Evolutionary conservation across 2,329 filamentous ascomycete genomes (phyloP), one percentile per base, ranked within the genome.

Genomic region (Pseudocercospora musae): DNA sequence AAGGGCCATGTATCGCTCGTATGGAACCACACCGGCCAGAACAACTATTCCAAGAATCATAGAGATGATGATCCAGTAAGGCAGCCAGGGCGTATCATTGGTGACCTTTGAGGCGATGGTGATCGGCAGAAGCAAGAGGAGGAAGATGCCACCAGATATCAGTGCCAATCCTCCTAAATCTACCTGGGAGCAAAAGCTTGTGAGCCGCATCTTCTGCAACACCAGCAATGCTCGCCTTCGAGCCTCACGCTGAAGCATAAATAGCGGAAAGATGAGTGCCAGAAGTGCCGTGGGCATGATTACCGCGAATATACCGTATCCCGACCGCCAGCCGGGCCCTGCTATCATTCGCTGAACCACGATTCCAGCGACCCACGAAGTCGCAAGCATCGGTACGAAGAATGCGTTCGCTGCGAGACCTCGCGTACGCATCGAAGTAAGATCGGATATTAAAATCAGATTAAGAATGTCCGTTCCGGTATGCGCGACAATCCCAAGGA

Each of bases 111-210:
- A 74, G 0, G 79, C 79, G 1, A 83, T 66, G 0, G 79, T 80
- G 46, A 82, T 72, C 0, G 81, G 81, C 1, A 83, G 71, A 15
- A 83, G 72, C 1, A 83, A 62, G 61, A 82, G 69, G 0, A 79
- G n/a, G n/a, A n/a, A 77, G 61, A 83, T 80, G 0, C 82, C 82
- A 33, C 76, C 78, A 20, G 76, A 78, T 31, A 85, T 77, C 0
- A 85, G 73, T 11, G 81, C 52, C 1, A 80, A 72, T 2, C 83
- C 83, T 18, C 76, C 75, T 11, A 63, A 56, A 42, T 67, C 65
- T 18, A 66, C 59, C 11, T 57, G 60, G 13, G 74, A 77, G 66
- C 72, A 78, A 64, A 79, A 79, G n/a, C 1, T 78, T 78, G 23
- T 69, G 74, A 27, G 25, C 25, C 25, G 74, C 25, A 27, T 27